phyloP scores from a whole-genome alignment of 306 rosid genomes.

The Pyrus bretschneideri region DNA sequence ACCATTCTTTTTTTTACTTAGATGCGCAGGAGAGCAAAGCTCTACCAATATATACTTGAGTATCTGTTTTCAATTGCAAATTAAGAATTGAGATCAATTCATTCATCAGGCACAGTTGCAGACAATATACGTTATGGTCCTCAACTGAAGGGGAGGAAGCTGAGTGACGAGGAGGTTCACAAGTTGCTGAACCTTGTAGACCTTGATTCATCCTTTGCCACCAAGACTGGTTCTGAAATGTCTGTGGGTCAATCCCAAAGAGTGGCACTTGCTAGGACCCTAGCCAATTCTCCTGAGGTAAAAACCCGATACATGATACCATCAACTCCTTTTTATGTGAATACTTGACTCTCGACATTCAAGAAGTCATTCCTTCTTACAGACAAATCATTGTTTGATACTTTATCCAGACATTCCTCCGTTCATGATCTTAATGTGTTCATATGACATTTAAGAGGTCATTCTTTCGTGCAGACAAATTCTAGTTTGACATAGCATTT shows the following conservation, averaged over 20 bases:
- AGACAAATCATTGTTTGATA: too few relatives aligned
- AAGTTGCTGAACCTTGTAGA: constrained; percentile 70
- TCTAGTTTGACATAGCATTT: background rate
- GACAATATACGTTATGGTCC: constrained; percentile 86
- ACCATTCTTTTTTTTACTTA: too few relatives aligned
- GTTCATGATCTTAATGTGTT: background rate
- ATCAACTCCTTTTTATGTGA: background rate
- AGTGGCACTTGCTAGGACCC: constrained; percentile 90
- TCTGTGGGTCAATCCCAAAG: constrained; percentile 96
- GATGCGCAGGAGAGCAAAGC: too few relatives aligned
- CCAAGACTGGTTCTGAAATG: constrained; percentile 54
- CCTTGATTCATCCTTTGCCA: constrained; percentile 58
- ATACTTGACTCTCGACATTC: too few relatives aligned
- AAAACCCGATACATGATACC: background rate
- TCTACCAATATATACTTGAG: background rate
- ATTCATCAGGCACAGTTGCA: constrained; percentile 67
- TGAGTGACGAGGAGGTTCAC: constrained; percentile 55
- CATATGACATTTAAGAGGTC: background rate
- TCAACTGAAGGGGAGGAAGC: constrained; percentile 50
- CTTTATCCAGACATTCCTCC: background rate
- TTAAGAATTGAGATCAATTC: background rate
- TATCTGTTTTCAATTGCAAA: background rate
- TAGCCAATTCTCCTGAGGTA: constrained; percentile 90
- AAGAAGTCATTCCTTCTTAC: background rate
- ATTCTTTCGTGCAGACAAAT: too few relatives aligned